A percentile compares a stretch with the other conserved stretches of the same genome.
Evolutionary conservation across 2,329 filamentous ascomycete genomes (phyloP).

Genomic region (Nothopassalora personata): DNA sequence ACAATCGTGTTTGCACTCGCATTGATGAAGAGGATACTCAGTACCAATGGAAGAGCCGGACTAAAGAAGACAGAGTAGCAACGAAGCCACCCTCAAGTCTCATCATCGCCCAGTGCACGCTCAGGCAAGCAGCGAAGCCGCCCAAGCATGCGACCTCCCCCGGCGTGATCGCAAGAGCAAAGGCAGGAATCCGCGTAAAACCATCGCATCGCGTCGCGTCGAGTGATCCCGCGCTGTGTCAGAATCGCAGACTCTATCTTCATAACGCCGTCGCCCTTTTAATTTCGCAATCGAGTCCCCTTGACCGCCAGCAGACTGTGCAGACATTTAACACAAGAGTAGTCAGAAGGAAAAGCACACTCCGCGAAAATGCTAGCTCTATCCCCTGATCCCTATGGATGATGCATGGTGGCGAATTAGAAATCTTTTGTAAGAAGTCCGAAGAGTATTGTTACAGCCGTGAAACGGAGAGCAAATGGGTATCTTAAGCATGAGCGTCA

Average conservation of each 20-base stretch:
- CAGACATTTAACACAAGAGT: conserved; percentile 11
- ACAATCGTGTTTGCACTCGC: not conserved
- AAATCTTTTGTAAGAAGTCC: conserved; percentile 19
- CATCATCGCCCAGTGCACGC: not conserved
- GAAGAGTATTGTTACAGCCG: conserved; percentile 22
- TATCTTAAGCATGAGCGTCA: conserved; percentile 27
- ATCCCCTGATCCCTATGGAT: conserved; percentile 5
- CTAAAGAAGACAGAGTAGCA: conserved; percentile 4
- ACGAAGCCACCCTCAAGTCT: conserved; percentile 7
- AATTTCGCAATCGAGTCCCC: conserved; percentile 2
- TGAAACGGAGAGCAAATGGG: conserved; percentile 22
- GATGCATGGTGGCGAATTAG: conserved; percentile 12
- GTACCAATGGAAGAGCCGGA: conserved; percentile 7
- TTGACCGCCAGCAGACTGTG: conserved; percentile 6
- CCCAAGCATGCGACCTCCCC: conserved; percentile 5
- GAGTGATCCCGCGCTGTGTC: not conserved
- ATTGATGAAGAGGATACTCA: conserved; percentile 7
- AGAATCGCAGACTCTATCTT: not conserved
- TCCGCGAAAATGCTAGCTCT: conserved; percentile 5
- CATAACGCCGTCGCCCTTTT: conserved; percentile 13
- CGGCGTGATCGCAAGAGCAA: conserved; percentile 6
- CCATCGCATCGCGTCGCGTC: conserved; percentile 13
- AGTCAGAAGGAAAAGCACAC: conserved; percentile 4
- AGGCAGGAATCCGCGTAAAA: conserved; percentile 7
- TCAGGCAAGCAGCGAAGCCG: not conserved